These are phyloP conservation scores for Linum trigynum DNA, from an alignment of 345 rosid genomes.

Conservation along the genomic window DNA sequence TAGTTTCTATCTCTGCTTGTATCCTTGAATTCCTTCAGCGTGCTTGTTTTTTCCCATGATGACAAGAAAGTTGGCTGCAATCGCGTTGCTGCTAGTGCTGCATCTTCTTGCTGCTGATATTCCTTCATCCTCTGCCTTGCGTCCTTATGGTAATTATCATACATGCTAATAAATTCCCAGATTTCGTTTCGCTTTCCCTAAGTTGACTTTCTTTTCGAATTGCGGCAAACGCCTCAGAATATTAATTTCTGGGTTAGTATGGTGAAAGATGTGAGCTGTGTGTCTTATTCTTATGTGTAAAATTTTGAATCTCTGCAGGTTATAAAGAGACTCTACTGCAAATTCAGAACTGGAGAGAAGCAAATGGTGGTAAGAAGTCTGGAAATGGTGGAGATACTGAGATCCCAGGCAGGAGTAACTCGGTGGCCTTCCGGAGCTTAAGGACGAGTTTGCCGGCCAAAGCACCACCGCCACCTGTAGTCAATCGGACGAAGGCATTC, in stretches of 20 bases:
- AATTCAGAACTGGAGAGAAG: neutral
- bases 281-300: neutral
- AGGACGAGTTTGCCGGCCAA: neutral
- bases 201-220: too few relatives aligned
- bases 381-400: neutral
- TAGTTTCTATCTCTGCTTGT: neutral
- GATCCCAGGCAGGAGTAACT: neutral
- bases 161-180: too few relatives aligned
- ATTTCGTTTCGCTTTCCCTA: neutral
- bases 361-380: neutral
- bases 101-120: conserved; percentile 1
- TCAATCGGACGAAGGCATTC: too few relatives aligned
- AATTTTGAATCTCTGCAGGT: neutral
- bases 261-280: too few relatives aligned
- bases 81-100: conserved; percentile 1
- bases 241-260: too few relatives aligned
- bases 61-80: neutral
- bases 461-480: neutral
- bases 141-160: conserved; percentile 4
- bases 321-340: neutral
- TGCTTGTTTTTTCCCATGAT: neutral
- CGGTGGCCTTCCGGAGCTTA: neutral
- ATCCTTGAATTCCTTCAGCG: neutral
- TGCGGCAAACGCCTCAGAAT: too few relatives aligned
- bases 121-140: neutral